Evolutionary conservation across 1,139 yeast genomes (phyloP), one percentile per base, ranked within the genome.

Genomic region (Spencermartinsiella ligniputridi): DNA sequence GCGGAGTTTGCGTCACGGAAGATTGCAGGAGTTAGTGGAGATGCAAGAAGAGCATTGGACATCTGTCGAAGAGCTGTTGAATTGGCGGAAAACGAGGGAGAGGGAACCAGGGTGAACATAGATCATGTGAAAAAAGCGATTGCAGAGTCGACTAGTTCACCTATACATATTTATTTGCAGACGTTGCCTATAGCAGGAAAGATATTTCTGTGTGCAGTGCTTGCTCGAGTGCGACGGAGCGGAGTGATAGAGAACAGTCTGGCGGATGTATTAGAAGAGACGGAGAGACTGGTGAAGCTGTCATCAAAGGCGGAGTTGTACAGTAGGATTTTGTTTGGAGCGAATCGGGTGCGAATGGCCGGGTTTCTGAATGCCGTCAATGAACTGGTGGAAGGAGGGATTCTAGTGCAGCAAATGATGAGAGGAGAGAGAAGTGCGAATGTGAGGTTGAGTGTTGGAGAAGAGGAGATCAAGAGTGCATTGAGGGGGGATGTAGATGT

Each of bases 21-120:
- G 63, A 95, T 92, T 36, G 96, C 97, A 5, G 82, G 95, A 67
- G 97, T 92, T 3, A 85, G 94, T 63, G 98, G 99, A 46, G 99
- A 92, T 69, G 98, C 97, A 1, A 74, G 99, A 56, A 72, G 97
- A 52, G 97, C 96, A 0, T 69, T 94, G 45, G 86, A 86, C 48
- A 86, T 92, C 13, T 86, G 96, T 60, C 75, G 94, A 37, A 70
- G 97, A 48, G 97, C 97, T 0, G 86, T 90, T 5, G 97, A 89
- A 60, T 71, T 90, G 33, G 96, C 97, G 0, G 95, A 86, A 57
- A 55, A 51, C 2, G 61, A 55, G 11, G 52, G 51, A 3, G 59
- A 52, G 2, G 55, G 68, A 1, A 79, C 75, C 52, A 67, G 73
- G 3, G 92, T 89, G 4, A 77, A 78, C 30, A 83, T 87, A 25